Evolutionary conservation across 164 flowering plant genomes (phyloP).

Genomic region (Vitis labrusca): DNA sequence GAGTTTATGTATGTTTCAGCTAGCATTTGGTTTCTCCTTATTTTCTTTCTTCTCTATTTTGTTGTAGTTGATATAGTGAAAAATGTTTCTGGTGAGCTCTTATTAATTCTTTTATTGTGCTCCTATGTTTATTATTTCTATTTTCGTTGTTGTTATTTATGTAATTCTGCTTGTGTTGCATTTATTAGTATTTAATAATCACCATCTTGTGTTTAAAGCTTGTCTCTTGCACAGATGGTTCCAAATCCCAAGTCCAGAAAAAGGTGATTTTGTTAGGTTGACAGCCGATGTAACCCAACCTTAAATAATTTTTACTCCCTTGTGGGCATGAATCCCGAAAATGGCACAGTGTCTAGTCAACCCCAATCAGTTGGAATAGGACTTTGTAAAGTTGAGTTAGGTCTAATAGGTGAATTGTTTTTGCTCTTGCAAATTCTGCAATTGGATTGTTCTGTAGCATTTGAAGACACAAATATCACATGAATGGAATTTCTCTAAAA

Average conservation of each 20-base stretch:
- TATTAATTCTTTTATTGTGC: no score
- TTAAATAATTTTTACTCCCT: not conserved
- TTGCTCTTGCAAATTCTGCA: not conserved
- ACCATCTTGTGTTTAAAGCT: not conserved
- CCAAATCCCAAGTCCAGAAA: not conserved
- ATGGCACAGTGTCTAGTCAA: not conserved
- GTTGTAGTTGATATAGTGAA: no score
- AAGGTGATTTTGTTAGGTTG: not conserved
- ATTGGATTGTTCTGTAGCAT: not conserved
- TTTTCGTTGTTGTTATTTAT: no score
- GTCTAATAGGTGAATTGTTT: not conserved
- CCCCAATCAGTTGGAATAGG: not conserved
- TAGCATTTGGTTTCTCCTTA: not conserved
- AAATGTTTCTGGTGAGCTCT: no score
- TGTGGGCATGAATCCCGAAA: not conserved
- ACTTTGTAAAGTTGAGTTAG: not conserved
- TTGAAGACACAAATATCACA: not conserved
- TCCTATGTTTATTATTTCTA: no score
- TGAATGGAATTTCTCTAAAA: not conserved
- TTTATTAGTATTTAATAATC: not conserved
- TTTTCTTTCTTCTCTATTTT: no score
- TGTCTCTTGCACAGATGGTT: not conserved
- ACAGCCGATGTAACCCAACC: not conserved
- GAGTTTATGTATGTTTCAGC: not conserved
- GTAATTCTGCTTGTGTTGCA: not conserved